Evolutionary conservation across 345 rosid species (phyloP), one percentile per base, ranked within the genome.

Genomic region (Eucalyptus fibrosa): DNA sequence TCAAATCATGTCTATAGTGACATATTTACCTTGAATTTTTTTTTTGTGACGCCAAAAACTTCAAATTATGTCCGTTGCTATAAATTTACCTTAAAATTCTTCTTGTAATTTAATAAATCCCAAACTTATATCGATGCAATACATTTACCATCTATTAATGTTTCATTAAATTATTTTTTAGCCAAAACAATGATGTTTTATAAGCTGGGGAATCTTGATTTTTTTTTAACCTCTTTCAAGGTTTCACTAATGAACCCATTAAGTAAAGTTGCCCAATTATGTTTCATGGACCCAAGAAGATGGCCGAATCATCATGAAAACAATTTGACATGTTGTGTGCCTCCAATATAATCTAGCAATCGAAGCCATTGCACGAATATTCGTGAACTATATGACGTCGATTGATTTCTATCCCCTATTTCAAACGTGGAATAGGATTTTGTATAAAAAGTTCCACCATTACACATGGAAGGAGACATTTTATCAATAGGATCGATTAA

Each of bases 51-150:
- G 24, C 26, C 24, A 53, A 19, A 53, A 8, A 53, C 59, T 53
- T 53, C 26, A 19, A 53, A 53, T 19, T 53, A 53, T 53, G 5
- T 1, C 26, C 1, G 0, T 53, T 53, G 26, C 0, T 0, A 53
- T 53, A 53, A 53, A 53, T 53, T 53, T 53, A 53, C 24, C 1
- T 53, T 53, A 19, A 53, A 19, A 0, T 53, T 53, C 3, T 53
- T 53, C 24, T 53, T 53, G 59, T 8, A 53, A 53, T 8, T 1
- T 53, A 53, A 53, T 51, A 53, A 53, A 19, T 53, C 59, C 24
- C 59, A 53, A 53, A 53, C 59, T 53, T 53, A 53, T 53, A 53
- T 53, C 11, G 5, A 53, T 19, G 24, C 2, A 53, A 53, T 19
- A 19, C 2, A 53, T 53, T 53, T 53, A 53, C 59, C 59, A 53